phyloP scores from a whole-genome alignment of 345 rosid genomes.

The Hibiscus trionum region DNA sequence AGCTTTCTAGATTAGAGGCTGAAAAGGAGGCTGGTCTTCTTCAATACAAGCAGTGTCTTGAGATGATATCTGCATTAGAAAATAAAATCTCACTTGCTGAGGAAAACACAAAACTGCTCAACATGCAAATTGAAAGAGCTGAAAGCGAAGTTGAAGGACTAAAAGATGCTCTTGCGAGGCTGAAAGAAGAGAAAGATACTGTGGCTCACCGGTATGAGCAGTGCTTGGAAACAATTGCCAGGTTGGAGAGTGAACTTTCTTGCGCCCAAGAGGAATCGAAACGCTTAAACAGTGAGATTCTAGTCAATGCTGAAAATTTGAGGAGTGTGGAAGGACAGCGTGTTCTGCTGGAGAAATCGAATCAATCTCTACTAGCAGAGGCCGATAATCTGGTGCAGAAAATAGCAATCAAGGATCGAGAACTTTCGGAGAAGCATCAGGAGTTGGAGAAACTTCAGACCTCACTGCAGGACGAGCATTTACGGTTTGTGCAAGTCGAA shows the following conservation, averaged over 20 bases:
- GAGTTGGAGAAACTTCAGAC: conserved; percentile 50
- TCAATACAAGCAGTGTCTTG: conserved; percentile 54
- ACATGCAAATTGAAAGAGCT: conserved; percentile 43
- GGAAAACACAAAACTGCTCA: conserved; percentile 40
- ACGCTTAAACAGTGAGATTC: conserved; percentile 51
- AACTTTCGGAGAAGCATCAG: conserved; percentile 59
- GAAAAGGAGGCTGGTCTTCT: conserved; percentile 59
- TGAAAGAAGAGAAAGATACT: conserved; percentile 60
- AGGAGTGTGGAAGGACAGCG: conserved; percentile 53
- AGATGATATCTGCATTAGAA: conserved; percentile 54
- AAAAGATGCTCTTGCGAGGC: conserved; percentile 44
- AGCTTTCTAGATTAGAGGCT: conserved; percentile 42
- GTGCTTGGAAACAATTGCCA: conserved; percentile 60
- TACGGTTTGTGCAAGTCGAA: conserved; percentile 56
- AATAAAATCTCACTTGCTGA: conserved; percentile 52
- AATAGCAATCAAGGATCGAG: conserved; percentile 57
- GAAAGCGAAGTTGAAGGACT: conserved; percentile 53
- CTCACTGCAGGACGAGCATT: conserved; percentile 52
- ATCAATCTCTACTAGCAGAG: conserved; percentile 58
- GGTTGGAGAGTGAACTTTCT: conserved; percentile 54
- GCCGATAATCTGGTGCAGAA: conserved; percentile 49
- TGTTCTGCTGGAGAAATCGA: conserved; percentile 50
- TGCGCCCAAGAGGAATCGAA: conserved; percentile 43
- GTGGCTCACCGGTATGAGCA: conserved; percentile 41
- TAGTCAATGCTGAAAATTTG: conserved; percentile 42